Conservation (phyloP, 2,329 filamentous ascomycete genomes). For the Colletotrichum shisoi region DNA sequence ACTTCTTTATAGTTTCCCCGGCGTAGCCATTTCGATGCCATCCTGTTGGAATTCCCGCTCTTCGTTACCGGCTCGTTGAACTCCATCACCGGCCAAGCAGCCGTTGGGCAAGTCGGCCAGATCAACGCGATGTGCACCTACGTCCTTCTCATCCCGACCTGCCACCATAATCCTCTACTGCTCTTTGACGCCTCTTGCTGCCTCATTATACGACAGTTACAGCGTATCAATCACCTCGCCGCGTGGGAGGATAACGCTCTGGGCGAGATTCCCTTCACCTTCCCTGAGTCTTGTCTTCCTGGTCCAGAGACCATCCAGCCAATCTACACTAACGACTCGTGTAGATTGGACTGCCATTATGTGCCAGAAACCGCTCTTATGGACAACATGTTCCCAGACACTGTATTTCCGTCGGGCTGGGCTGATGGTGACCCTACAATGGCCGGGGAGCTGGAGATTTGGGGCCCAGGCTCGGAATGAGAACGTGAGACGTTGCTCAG, state of each 20-base stretch:
- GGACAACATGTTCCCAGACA: background rate
- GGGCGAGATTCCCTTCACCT: constrained; percentile 42
- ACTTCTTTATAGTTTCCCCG: background rate
- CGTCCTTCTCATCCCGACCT: constrained; percentile 43
- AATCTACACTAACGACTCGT: background rate
- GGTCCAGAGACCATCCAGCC: constrained; percentile 42
- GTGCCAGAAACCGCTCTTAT: no score
- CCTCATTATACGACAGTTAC: constrained; percentile 42
- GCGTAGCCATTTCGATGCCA: no score
- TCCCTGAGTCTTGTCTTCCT: constrained; percentile 43
- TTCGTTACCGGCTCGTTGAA: background rate
- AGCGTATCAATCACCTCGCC: constrained; percentile 45
- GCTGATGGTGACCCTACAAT: no score
- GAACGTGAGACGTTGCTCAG: no score
- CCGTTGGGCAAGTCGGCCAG: background rate
- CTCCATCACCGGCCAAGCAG: background rate
- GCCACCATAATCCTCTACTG: constrained; percentile 44
- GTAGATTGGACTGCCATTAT: background rate
- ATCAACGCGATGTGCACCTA: constrained; percentile 44
- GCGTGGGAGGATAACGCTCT: constrained; percentile 42
- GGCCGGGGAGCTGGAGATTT: no score
- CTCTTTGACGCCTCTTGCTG: constrained; percentile 42
- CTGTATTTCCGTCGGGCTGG: background rate
- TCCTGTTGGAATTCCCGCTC: no score
- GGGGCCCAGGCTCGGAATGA: no score